Percentiles rank a stretch among this genome's conserved stretches.
Conservation (phyloP, 2,329 filamentous ascomycete species). For the Aureobasidium sp. region DNA sequence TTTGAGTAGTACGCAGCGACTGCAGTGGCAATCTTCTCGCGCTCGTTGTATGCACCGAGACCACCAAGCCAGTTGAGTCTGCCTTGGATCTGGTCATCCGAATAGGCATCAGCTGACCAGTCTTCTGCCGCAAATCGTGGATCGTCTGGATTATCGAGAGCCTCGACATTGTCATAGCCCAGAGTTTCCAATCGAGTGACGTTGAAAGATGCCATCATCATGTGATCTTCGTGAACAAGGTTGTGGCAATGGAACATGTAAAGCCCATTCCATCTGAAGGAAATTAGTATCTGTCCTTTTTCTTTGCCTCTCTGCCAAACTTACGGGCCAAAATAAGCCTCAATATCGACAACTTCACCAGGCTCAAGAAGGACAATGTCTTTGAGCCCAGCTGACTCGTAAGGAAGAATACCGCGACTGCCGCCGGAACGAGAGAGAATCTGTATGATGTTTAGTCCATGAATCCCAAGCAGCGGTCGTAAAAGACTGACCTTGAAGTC, state of each 20-base stretch:
- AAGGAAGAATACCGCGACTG: conserved; percentile 40
- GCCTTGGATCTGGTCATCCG: not conserved
- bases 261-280: conserved; percentile 43
- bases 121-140: conserved; percentile 21
- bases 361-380: conserved; percentile 51
- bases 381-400: conserved; percentile 51
- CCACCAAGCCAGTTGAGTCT: conserved; percentile 13
- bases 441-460: conserved; percentile 28
- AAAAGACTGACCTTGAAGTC: conserved; percentile 30
- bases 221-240: conserved; percentile 28
- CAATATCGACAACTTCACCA: conserved; percentile 46
- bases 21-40: not conserved
- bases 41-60: conserved; percentile 17
- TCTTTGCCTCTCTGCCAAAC: too few species aligned
- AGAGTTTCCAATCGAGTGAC: conserved; percentile 32
- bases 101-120: conserved; percentile 9
- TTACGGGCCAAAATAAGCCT: conserved; percentile 44
- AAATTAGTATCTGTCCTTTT: not conserved
- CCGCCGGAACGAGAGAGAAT: conserved; percentile 46
- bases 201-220: conserved; percentile 41
- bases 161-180: conserved; percentile 29
- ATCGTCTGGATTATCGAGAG: conserved; percentile 22
- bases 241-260: conserved; percentile 33
- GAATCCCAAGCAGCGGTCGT: too few species aligned
- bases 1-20: conserved; percentile 5